Percentiles rank a stretch among this genome's conserved stretches.
These are phyloP conservation scores for Candida sanyaensis DNA, from an alignment of 1,139 yeast species.

Conservation along the genomic window DNA sequence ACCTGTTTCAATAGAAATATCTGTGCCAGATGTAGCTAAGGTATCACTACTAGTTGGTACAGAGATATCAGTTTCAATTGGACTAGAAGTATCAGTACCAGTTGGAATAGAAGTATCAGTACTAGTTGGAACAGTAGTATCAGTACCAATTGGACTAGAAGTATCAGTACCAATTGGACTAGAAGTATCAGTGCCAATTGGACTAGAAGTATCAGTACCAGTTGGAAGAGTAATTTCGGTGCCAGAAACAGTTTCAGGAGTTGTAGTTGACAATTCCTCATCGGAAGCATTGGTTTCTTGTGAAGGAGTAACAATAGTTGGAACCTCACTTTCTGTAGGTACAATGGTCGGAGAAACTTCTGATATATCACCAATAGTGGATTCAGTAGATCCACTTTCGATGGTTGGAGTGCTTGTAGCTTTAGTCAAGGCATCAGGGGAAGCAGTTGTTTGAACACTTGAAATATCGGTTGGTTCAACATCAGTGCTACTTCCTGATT, in stretches of 20 bases:
- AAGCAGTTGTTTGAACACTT: neutral
- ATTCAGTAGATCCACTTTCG: neutral
- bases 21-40: neutral
- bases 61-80: no score
- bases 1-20: neutral
- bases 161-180: no score
- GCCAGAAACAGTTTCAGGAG: neutral
- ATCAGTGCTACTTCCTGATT: neutral
- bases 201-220: no score
- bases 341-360: neutral
- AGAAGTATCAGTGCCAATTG: neutral
- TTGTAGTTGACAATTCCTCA: neutral
- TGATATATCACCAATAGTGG: neutral
- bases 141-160: no score
- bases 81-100: no score
- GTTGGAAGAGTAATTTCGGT: no score
- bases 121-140: no score
- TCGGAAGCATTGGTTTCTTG: neutral
- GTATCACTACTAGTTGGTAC: neutral
- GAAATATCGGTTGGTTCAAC: constrained; percentile 2
- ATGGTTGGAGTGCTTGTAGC: no score
- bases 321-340: neutral
- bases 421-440: neutral
- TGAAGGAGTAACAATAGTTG: neutral
- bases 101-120: no score